phyloP scores from a whole-genome alignment of 148 eudicot species.

The Camellia sinensis region DNA sequence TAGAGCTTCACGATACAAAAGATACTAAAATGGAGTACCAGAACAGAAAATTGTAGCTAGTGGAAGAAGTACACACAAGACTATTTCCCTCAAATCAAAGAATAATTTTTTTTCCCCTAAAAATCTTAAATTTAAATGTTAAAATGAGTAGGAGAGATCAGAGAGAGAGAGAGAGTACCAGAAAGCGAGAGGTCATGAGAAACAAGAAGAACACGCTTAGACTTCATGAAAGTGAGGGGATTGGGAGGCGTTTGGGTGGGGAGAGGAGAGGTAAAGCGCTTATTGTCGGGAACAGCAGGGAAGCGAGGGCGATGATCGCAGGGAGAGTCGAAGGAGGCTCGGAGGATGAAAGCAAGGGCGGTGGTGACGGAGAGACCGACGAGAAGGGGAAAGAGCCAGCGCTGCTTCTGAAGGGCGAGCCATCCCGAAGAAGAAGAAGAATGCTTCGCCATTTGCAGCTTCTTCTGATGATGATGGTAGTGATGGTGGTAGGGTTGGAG shows the following conservation, averaged over 20 bases:
- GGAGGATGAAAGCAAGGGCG: conserved; percentile 55
- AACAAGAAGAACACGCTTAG: conserved; percentile 81
- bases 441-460: conserved; percentile 48
- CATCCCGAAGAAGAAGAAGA: conserved; percentile 20
- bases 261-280: conserved; percentile 21
- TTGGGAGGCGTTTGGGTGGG: conserved; percentile 11
- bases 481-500: conserved; percentile 21
- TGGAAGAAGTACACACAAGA: not conserved
- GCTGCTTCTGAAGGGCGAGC: conserved; percentile 41
- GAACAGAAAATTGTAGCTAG: not conserved
- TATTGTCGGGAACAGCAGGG: conserved; percentile 20
- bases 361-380: conserved; percentile 55
- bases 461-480: not conserved
- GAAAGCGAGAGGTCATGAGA: conserved; percentile 97
- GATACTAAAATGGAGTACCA: not conserved
- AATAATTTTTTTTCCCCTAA: not conserved
- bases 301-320: conserved; percentile 52
- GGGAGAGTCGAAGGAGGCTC: conserved; percentile 55
- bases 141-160: not conserved
- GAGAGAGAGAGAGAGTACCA: conserved; percentile 32
- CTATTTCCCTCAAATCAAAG: not conserved
- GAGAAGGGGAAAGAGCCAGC: conserved; percentile 53
- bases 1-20: not conserved
- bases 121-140: not conserved
- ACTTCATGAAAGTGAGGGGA: conserved; percentile 91